Conservation (phyloP, 495 filamentous ascomycete species). For the Penicillium atrosanguineum region DNA sequence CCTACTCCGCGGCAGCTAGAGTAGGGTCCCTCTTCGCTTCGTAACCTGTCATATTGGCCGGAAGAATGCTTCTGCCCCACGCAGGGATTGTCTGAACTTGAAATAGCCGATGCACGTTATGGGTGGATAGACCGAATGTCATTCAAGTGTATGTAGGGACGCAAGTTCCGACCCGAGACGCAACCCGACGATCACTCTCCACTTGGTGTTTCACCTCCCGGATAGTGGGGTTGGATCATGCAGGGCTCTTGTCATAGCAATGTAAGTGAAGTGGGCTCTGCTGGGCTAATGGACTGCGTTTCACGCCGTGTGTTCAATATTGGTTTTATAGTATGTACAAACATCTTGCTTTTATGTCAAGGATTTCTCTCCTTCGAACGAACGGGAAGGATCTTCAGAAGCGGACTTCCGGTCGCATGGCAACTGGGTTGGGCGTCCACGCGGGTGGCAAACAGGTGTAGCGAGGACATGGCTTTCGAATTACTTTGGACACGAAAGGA, state of each 20-base stretch:
- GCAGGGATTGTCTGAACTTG: neutral
- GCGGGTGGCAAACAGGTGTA: slow-evolving; percentile 23
- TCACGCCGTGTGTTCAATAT: neutral
- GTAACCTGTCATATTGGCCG: neutral
- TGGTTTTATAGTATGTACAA: neutral
- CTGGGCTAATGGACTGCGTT: neutral
- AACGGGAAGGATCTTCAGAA: slow-evolving; percentile 8
- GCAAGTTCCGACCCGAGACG: no score
- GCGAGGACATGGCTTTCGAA: slow-evolving; percentile 11
- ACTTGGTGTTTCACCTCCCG: neutral
- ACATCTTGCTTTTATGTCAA: neutral
- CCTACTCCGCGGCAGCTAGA: no score
- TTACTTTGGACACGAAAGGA: slow-evolving; percentile 4
- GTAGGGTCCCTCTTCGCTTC: no score
- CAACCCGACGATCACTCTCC: slow-evolving; percentile 11
- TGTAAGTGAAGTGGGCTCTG: neutral
- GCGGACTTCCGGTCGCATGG: slow-evolving; percentile 21
- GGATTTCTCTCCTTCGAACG: neutral
- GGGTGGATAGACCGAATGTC: neutral
- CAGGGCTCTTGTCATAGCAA: slow-evolving; percentile 1
- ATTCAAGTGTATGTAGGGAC: neutral
- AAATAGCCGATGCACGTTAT: neutral
- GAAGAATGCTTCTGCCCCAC: neutral
- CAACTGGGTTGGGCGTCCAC: slow-evolving; percentile 10
- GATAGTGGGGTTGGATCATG: slow-evolving; percentile 9